These are phyloP conservation scores for Teunomyces panamensis DNA, from an alignment of 805 yeast species.

Conservation along the genomic window DNA sequence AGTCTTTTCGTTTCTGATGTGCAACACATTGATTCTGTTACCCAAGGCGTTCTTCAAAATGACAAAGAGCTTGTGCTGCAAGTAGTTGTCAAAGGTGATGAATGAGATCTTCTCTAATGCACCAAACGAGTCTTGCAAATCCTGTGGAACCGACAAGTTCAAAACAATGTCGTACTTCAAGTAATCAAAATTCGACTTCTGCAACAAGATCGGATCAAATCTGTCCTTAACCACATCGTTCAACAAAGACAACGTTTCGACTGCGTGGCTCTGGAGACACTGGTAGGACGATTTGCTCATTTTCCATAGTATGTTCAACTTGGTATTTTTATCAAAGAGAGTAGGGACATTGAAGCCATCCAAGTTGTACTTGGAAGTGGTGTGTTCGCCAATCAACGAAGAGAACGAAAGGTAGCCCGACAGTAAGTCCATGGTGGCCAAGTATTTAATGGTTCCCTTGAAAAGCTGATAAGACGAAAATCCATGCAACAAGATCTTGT, in stretches of 20 bases:
- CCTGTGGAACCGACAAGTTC: constrained; percentile 47
- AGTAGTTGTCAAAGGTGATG: constrained; percentile 63
- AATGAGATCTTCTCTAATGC: constrained; percentile 71
- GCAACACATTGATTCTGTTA: constrained; percentile 40
- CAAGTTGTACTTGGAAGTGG: constrained; percentile 41
- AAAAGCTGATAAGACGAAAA: constrained; percentile 91
- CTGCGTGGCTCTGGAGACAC: constrained; percentile 62
- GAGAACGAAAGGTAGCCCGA: constrained; percentile 66
- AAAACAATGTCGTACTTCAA: constrained; percentile 67
- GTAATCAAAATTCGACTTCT: constrained; percentile 49
- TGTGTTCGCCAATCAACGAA: constrained; percentile 48
- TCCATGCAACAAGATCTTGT: constrained; percentile 76
- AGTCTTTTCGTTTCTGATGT: constrained; percentile 26
- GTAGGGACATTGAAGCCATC: constrained; percentile 74
- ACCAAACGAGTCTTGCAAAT: constrained; percentile 50
- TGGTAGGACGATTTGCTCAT: constrained; percentile 69
- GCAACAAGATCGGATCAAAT: constrained; percentile 73
- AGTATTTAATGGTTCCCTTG: constrained; percentile 78
- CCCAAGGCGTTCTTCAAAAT: constrained; percentile 58
- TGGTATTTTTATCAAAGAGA: constrained; percentile 70
- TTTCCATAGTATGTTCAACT: constrained; percentile 77
- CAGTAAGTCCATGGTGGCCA: constrained; percentile 76
- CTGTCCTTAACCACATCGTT: constrained; percentile 82
- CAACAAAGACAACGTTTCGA: constrained; percentile 61
- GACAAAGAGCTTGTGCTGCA: constrained; percentile 58